Base-by-base conservation (phyloP, 1,139 yeast species). In the Kodamaea arcana region DNA sequence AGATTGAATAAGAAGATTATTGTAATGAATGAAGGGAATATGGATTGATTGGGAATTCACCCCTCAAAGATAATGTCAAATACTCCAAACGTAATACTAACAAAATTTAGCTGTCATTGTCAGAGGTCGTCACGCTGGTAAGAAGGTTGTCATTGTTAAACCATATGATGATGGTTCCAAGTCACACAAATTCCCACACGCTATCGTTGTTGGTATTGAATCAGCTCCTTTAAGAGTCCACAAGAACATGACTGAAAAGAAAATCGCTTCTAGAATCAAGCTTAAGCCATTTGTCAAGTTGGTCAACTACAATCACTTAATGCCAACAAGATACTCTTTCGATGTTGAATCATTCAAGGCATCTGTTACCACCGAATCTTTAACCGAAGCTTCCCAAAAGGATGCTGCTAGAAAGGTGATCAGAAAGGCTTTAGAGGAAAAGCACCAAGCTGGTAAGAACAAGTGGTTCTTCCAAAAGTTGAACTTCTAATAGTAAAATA, bases 61-160 rank as follows among this genome's bases (percentile, higher is more conserved):
- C 11, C 23, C 11, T 20, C 23, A 20, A 20, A 20, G 23, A 20
- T n/a, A 20, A 20, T 20, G 11, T 20, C 8, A 20, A 20, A n/a
- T n/a, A n/a, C n/a, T n/a, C n/a, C n/a, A n/a, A 20, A 20, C 23
- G 11, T 3, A 13, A 23, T 65, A 64, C 69, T 64, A 68, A 69
- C 74, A 43, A 38, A 43, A 26, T 13, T 21, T 65, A 85, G 97
- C 98, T 78, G 90, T 92, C 77, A 90, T 92, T 72, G 95, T 92
- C 75, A 94, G 97, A 75, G 99, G 99, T 69, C 94, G 98, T 80
- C 92, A 81, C 86, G 99, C 99, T 72, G 99, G 99, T 81, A 92
- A 90, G 87, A 94, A 94, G 85, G 98, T 94, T 57, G 98, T 94
- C 71, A 88, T 94, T 71, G 92, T 94, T 69, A 88, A 87, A 77